Percentiles rank a stretch among this genome's conserved stretches.
These are phyloP conservation scores for Pilaira anomala DNA, from an alignment of 192 early-diverging fungal species.

Conservation along the genomic window DNA sequence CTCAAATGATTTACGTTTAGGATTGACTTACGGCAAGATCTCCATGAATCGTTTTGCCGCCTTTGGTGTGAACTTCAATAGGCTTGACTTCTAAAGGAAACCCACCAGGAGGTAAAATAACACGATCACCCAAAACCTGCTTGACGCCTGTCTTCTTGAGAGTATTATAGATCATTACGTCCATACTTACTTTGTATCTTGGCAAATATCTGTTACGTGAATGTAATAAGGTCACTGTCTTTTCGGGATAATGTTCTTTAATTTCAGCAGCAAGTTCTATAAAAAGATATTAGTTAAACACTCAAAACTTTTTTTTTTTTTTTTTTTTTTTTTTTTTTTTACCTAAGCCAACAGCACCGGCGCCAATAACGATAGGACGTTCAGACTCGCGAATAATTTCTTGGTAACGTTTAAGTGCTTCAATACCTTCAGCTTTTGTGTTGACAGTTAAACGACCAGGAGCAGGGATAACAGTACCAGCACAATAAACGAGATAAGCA, in stretches of 20 bases:
- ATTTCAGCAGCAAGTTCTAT: conserved; percentile 76
- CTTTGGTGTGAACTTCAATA: conserved; percentile 40
- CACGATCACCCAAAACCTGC: conserved; percentile 42
- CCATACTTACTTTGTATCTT: conserved; percentile 53
- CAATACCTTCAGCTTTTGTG: conserved; percentile 45
- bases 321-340: background rate
- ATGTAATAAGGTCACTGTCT: conserved; percentile 64
- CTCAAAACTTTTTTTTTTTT: no score
- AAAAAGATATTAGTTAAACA: background rate
- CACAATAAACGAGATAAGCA: conserved; percentile 52
- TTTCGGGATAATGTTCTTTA: conserved; percentile 53
- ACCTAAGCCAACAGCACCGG: conserved; percentile 68
- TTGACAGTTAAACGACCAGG: conserved; percentile 43
- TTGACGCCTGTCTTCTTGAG: conserved; percentile 45
- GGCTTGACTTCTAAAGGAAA: conserved; percentile 49
- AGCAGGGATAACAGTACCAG: conserved; percentile 51
- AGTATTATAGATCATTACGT: conserved; percentile 52
- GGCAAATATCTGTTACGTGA: conserved; percentile 56
- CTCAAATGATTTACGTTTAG: conserved; percentile 6
- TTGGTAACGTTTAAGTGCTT: conserved; percentile 42
- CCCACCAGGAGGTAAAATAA: conserved; percentile 60
- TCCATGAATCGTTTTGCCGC: conserved; percentile 41
- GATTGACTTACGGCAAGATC: conserved; percentile 40
- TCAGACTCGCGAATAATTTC: conserved; percentile 54
- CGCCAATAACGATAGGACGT: conserved; percentile 67